Evolutionary conservation across 129 eudicot genomes (phyloP).

Genomic region (Artemisia argyi): DNA sequence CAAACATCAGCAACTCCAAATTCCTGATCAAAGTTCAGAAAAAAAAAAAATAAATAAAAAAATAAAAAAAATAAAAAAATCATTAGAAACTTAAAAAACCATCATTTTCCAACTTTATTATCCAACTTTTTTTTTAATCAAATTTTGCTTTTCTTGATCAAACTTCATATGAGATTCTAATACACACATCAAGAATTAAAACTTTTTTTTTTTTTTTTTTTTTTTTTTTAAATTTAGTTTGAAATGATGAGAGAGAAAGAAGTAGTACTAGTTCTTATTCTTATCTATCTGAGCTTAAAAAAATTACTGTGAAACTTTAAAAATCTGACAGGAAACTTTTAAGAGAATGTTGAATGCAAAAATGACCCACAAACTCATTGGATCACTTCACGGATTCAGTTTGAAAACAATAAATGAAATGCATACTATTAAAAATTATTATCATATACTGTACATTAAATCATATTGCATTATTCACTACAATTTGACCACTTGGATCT

Average conservation of each 20-base stretch:
- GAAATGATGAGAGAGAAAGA: slow-evolving; percentile 26
- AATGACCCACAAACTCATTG: slow-evolving; percentile 46
- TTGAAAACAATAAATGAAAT: slow-evolving; percentile 60
- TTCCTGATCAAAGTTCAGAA: slow-evolving; percentile 10
- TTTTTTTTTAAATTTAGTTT: too few species aligned
- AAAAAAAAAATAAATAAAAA: too few species aligned
- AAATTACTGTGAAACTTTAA: slow-evolving; percentile 25
- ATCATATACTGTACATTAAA: slow-evolving; percentile 11
- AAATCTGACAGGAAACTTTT: slow-evolving; percentile 57
- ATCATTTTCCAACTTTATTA: slow-evolving; percentile 2
- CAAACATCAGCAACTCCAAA: slow-evolving; percentile 13
- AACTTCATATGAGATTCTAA: slow-evolving; percentile 15
- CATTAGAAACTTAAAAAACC: not conserved
- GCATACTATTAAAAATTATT: not conserved
- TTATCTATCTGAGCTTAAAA: slow-evolving; percentile 23
- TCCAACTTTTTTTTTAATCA: slow-evolving; percentile 14
- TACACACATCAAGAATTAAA: not conserved
- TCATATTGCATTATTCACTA: not conserved
- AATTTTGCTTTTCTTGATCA: slow-evolving; percentile 18
- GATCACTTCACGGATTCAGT: slow-evolving; percentile 56
- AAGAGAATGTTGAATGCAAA: slow-evolving; percentile 63
- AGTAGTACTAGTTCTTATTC: not conserved
- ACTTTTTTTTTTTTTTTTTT: slow-evolving; percentile 12
- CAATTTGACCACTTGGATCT: slow-evolving; percentile 8
- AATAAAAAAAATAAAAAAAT: too few species aligned